Base-by-base conservation (phyloP, 192 early-diverging fungal species). In the Entomortierella beljakovae region DNA sequence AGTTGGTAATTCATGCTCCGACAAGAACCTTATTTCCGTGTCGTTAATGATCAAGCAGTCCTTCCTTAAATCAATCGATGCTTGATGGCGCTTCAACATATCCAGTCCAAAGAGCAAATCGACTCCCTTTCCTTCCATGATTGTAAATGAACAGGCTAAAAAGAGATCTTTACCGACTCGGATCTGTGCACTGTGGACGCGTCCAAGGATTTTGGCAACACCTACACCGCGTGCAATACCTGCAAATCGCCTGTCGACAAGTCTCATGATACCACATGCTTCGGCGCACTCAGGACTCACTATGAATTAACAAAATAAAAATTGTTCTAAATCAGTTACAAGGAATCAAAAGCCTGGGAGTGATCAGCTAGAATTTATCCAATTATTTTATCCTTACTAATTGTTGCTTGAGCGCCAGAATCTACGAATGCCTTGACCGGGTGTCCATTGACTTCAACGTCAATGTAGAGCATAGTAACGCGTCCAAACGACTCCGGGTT, bases 161-260 rank as follows among this genome's bases (percentile, higher is more conserved):
- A 86, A 90, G 57, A 93, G 87, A 49, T 86, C 85, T 35, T 82
- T 81, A 18, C 94, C 94, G 13, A 99, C 73, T 60, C 90, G 90
- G 83, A 99, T 89, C 55, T 92, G 90, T 3, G 96, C 93, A 34
- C 87, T 89, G 73, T 99, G 98, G 33, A 99, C 90, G 20, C 97
- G 88, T n/a, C 98, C 98, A 6, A 97, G 71, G 65, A 98, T 98
- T 74, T 96, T 98, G n/a, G 95, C 96, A 2, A 91, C 94, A 32
- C 98, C 97, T 1, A 99, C 98, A 23, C 98, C 98, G 25, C 91
- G 86, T 0, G 98, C 98, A 59, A 95, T 84, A 31, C 98, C 98
- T 18, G 88, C 86, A 66, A 96, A 99, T 25, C 95, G 87, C 28
- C 71, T 91, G 75, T 99, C 98, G 15, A 98, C 80, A 16, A 99